Evolutionary conservation across 2,329 filamentous ascomycete genomes (phyloP), one percentile per base, ranked within the genome.

Genomic region (Sphaerostilbella broomeana): DNA sequence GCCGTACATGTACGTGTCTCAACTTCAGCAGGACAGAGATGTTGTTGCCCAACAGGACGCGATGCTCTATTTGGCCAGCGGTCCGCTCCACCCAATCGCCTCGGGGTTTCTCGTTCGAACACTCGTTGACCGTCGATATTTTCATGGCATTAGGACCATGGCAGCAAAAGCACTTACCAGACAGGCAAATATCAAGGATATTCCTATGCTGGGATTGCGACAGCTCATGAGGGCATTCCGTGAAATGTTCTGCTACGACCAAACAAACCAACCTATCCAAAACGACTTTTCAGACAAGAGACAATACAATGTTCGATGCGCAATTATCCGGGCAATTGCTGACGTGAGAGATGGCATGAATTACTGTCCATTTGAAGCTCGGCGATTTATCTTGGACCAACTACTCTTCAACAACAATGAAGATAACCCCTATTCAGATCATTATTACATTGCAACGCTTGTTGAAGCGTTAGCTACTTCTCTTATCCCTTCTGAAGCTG

Each of bases 1-100:
- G 31, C 79, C 86, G 4, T 97, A 97, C 69, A 98, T 98, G 94
- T 95, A 92, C 58, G 79, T 95, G 43, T 95, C 92, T 16, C 92
- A 98, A 60, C 70, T 98, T 46, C 92, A 98, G 59, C 92, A 98
- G 61, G 92, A 98, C 62, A 77, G 90, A 52, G 94, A 98, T 59
- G 86, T 98, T 43, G 86, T 95, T 47, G 94, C 94, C n/a, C 79
- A 83, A 50, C 76, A 81, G 52, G 77, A 83, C 51, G 77, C 86
- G 4, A 78, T 94, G 65, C 72, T 92, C 53, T 87, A 83, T 56
- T 75, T 94, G 49, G 71, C 76, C 27, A 61, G 62, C 59, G 73
- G 58, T 64, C 81, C 78, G 32, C 75, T 85, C 16, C 85, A 90
- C 60, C 80, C 82, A 6, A 77, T 97, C 28, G 84, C 89, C 20